A percentile compares a stretch with the other conserved stretches of the same genome.
Conservation (phyloP, 2,329 filamentous ascomycete species). For the Moelleriella libera region DNA sequence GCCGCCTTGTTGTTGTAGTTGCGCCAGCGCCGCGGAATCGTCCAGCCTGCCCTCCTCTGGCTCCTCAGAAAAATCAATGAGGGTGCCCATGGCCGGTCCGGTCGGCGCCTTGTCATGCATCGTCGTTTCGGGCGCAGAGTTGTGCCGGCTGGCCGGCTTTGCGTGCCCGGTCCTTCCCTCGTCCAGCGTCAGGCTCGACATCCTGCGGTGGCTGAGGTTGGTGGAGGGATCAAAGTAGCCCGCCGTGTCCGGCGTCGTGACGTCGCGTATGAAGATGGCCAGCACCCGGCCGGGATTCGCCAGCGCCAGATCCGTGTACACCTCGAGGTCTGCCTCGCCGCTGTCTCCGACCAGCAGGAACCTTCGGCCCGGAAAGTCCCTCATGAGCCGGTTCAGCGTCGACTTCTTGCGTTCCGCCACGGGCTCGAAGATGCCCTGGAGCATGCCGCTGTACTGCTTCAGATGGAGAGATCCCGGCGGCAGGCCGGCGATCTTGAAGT, state of each 20-base stretch:
- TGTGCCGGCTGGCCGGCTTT: slow-evolving; percentile 12
- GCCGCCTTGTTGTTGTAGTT: slow-evolving; percentile 9
- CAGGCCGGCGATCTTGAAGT: slow-evolving; percentile 66
- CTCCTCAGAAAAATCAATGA: slow-evolving; percentile 48
- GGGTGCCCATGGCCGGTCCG: slow-evolving; percentile 35
- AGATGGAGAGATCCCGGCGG: slow-evolving; percentile 85
- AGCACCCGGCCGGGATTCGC: slow-evolving; percentile 72
- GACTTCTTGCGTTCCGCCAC: slow-evolving; percentile 90
- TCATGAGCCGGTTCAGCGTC: slow-evolving; percentile 70
- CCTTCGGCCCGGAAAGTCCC: slow-evolving; percentile 76
- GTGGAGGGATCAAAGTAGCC: slow-evolving; percentile 63
- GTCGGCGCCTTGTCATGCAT: slow-evolving; percentile 12
- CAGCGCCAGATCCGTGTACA: slow-evolving; percentile 86
- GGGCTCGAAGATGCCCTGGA: slow-evolving; percentile 95
- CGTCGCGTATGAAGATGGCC: slow-evolving; percentile 87
- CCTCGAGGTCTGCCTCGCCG: slow-evolving; percentile 90
- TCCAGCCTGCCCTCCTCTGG: slow-evolving; percentile 23
- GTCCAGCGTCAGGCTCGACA: slow-evolving; percentile 12
- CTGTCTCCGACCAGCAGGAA: slow-evolving; percentile 93
- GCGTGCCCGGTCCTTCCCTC: slow-evolving; percentile 6
- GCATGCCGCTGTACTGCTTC: slow-evolving; percentile 93
- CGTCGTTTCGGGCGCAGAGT: slow-evolving; percentile 8
- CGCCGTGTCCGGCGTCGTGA: slow-evolving; percentile 61
- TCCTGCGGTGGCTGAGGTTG: slow-evolving; percentile 13
- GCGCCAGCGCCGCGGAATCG: slow-evolving; percentile 16